phyloP scores from a whole-genome alignment of 305 asterid species.

The Solanum aculeatissimum region DNA sequence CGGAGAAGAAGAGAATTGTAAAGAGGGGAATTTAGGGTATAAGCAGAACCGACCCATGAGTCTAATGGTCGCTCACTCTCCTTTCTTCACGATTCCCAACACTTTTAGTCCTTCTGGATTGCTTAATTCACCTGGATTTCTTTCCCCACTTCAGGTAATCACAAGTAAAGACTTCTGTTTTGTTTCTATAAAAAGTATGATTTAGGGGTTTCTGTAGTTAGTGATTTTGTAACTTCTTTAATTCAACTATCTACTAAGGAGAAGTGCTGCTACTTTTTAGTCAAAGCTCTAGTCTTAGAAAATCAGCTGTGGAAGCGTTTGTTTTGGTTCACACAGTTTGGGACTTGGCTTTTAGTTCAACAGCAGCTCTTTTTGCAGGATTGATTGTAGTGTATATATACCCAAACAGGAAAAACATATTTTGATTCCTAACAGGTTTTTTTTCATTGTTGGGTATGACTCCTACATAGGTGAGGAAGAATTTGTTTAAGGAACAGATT shows the following conservation, averaged over 20 bases:
- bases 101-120: slow-evolving; percentile 73
- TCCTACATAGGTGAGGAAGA: not conserved
- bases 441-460: not conserved
- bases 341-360: not conserved
- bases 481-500: not conserved
- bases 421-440: not conserved
- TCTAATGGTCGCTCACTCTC: slow-evolving; percentile 55
- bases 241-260: not conserved
- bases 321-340: not conserved
- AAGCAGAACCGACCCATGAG: slow-evolving; percentile 76
- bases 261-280: not conserved
- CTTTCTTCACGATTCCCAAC: slow-evolving; percentile 56
- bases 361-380: not conserved
- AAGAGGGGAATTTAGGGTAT: slow-evolving; percentile 31
- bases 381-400: not conserved
- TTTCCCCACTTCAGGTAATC: slow-evolving; percentile 83
- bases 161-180: not conserved
- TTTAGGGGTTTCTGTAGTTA: not conserved
- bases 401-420: not conserved
- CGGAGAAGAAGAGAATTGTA: not conserved
- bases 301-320: not conserved
- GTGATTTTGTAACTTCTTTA: not conserved
- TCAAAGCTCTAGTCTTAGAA: not conserved
- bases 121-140: slow-evolving; percentile 71
- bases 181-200: not conserved